phyloP scores from a whole-genome alignment of 2,329 filamentous ascomycete species.

The Monascus ruber region DNA sequence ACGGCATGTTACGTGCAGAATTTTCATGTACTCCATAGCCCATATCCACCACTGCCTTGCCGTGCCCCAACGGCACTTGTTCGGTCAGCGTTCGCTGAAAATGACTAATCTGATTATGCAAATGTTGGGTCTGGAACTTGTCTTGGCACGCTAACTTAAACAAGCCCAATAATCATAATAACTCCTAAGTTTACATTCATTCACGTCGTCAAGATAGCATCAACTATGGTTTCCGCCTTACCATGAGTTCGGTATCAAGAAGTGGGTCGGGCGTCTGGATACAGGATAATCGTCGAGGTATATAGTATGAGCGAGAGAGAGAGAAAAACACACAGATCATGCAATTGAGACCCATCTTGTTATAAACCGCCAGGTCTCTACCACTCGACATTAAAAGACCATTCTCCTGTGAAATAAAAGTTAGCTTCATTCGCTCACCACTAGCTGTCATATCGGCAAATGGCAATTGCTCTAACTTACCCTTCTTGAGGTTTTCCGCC shows the following conservation, averaged over 20 bases:
- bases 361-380: slow-evolving; percentile 7
- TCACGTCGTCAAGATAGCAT: neutral
- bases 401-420: slow-evolving; percentile 23
- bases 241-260: neutral
- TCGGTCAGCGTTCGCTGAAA: too few species aligned
- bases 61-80: too few species aligned
- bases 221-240: neutral
- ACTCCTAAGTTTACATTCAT: neutral
- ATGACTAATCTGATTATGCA: too few species aligned
- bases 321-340: neutral
- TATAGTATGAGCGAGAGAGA: too few species aligned
- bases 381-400: slow-evolving; percentile 36
- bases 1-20: too few species aligned
- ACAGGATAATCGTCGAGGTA: too few species aligned
- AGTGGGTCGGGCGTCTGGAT: too few species aligned
- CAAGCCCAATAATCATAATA: too few species aligned
- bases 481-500: slow-evolving; percentile 78
- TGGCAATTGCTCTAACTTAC: slow-evolving; percentile 40
- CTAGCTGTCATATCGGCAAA: neutral
- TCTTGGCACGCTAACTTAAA: neutral
- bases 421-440: slow-evolving; percentile 1
- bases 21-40: too few species aligned
- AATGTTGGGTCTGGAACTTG: neutral
- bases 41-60: too few species aligned
- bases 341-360: neutral